phyloP scores from a whole-genome alignment of 129 eudicot species.

The Deinandra increscens region DNA sequence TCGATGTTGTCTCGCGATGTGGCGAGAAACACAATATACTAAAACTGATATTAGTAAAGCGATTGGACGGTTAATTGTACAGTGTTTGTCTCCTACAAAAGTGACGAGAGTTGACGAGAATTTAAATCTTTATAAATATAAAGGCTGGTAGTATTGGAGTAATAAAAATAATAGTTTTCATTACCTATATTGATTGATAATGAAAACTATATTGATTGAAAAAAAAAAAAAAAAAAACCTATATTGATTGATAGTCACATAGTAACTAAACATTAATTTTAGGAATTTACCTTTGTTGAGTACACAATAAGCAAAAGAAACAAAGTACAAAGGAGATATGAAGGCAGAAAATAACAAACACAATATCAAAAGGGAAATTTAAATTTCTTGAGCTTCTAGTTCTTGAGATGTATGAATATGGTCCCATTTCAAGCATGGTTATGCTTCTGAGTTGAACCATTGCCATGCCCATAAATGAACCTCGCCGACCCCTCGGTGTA shows the following conservation, averaged over 20 bases:
- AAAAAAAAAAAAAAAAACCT: no score
- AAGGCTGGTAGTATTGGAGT: no score
- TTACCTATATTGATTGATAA: no score
- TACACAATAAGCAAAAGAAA: slow-evolving; percentile 29
- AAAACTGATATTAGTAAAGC: no score
- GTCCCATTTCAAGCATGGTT: slow-evolving; percentile 19
- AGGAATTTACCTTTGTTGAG: slow-evolving; percentile 23
- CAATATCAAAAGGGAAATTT: slow-evolving; percentile 23
- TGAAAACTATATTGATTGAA: no score
- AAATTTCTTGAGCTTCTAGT: slow-evolving; percentile 24
- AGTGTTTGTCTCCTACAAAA: no score
- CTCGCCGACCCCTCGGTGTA: slow-evolving; percentile 75
- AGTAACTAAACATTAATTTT: neutral
- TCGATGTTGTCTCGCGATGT: no score
- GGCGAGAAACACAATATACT: no score
- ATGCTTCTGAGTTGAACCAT: slow-evolving; percentile 30
- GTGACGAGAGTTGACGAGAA: no score
- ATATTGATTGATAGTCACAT: neutral
- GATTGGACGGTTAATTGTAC: no score
- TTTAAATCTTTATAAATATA: no score
- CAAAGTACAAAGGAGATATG: slow-evolving; percentile 22
- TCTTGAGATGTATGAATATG: neutral
- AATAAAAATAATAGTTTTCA: no score
- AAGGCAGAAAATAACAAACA: slow-evolving; percentile 13
- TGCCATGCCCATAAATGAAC: slow-evolving; percentile 81